These are phyloP conservation scores for Craterostigma plantagineum DNA, from an alignment of 257 asterid genomes.

Conservation along the genomic window DNA sequence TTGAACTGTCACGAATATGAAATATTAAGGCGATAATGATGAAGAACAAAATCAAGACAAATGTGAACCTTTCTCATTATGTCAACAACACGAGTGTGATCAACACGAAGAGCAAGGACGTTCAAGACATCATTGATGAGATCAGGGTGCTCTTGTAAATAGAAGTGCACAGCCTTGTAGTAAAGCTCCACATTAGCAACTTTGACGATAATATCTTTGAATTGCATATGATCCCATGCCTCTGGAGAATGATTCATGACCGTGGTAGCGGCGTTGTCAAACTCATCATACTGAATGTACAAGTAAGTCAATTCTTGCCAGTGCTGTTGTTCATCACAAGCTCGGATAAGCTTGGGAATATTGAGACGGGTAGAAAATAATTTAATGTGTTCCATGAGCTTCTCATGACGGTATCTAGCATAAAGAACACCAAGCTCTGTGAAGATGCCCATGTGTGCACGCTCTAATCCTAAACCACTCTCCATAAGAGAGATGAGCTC, in stretches of 20 bases:
- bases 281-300: conserved; percentile 90
- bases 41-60: neutral
- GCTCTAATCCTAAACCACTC: conserved; percentile 97
- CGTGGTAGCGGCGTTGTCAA: conserved; percentile 97
- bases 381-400: conserved; percentile 98
- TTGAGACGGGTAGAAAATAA: conserved; percentile 88
- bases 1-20: too few species aligned
- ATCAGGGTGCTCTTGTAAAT: conserved; percentile 97
- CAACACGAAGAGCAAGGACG: conserved; percentile 94
- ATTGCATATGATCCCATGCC: conserved; percentile 99
- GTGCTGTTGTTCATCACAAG: conserved; percentile 98
- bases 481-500: conserved; percentile 97
- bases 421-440: conserved; percentile 95
- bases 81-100: conserved; percentile 96
- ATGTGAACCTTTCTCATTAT: conserved; percentile 79
- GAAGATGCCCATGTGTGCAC: conserved; percentile 99
- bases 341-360: conserved; percentile 94
- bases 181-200: conserved; percentile 96
- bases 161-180: conserved; percentile 99
- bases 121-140: conserved; percentile 86
- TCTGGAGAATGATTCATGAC: conserved; percentile 99
- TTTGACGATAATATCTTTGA: conserved; percentile 87
- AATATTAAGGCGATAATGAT: neutral
- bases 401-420: conserved; percentile 97
- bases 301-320: conserved; percentile 91